A percentile compares a stretch with the other conserved stretches of the same genome.
phyloP scores from a whole-genome alignment of 1,139 yeast species.

The Lipomyces yarrowii region DNA sequence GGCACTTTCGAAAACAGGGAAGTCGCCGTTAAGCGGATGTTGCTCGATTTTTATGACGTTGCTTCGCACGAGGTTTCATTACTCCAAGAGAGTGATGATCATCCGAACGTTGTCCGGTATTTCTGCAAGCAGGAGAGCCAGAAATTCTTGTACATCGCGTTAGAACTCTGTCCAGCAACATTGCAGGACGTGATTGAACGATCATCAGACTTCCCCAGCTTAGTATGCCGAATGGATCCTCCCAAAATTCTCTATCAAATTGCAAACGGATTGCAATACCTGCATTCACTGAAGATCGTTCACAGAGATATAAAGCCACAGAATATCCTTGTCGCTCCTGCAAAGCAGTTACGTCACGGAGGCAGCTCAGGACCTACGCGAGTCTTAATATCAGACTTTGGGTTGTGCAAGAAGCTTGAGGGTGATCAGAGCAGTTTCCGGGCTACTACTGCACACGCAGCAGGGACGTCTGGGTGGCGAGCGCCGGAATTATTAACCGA shows the following conservation, averaged over 20 bases:
- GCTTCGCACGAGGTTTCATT: constrained; percentile 93
- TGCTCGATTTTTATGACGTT: constrained; percentile 87
- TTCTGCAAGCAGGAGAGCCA: constrained; percentile 90
- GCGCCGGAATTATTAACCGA: constrained; percentile 84
- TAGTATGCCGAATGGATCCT: constrained; percentile 46
- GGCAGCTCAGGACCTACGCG: constrained; percentile 50
- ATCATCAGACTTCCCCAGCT: constrained; percentile 45
- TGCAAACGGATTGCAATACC: constrained; percentile 80
- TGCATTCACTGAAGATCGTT: constrained; percentile 88
- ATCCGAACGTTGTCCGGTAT: constrained; percentile 90
- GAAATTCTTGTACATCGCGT: constrained; percentile 85
- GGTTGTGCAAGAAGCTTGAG: constrained; percentile 88
- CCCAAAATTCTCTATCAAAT: constrained; percentile 71
- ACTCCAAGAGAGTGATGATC: constrained; percentile 93
- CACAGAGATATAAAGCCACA: constrained; percentile 97
- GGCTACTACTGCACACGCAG: constrained; percentile 89
- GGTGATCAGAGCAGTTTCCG: constrained; percentile 91
- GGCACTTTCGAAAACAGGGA: constrained; percentile 91
- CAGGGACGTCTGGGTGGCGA: constrained; percentile 98
- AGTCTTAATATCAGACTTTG: constrained; percentile 89
- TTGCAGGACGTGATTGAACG: constrained; percentile 80
- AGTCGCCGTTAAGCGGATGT: constrained; percentile 94
- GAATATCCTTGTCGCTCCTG: constrained; percentile 82
- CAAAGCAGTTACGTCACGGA: constrained; percentile 46
- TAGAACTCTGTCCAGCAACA: constrained; percentile 88